These are phyloP conservation scores for Steccherinum ochraceum DNA, from an alignment of 768 basidiomycete genomes.

Conservation along the genomic window DNA sequence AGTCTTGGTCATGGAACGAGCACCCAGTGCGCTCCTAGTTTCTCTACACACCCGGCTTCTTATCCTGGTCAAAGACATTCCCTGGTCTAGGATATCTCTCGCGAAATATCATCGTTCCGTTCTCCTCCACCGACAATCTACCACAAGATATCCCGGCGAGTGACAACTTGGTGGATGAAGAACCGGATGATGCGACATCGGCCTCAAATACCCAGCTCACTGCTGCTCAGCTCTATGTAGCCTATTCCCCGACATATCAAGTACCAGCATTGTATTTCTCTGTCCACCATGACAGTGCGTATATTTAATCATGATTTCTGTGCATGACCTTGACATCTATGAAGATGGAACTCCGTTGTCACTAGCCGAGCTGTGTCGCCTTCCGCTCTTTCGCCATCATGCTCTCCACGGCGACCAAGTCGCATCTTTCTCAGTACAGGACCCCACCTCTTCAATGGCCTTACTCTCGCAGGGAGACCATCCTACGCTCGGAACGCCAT, in stretches of 20 bases:
- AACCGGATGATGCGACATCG: too few relatives aligned
- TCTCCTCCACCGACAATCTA: slow-evolving; percentile 10
- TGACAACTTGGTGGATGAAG: slow-evolving; percentile 5
- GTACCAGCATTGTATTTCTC: slow-evolving; percentile 85
- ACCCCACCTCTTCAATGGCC: slow-evolving; percentile 53
- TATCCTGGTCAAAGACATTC: slow-evolving; percentile 16
- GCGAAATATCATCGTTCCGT: slow-evolving; percentile 13
- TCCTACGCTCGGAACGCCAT: slow-evolving; percentile 63
- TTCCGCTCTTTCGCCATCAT: slow-evolving; percentile 51
- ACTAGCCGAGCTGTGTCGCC: slow-evolving; percentile 48
- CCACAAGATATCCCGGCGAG: too few relatives aligned
- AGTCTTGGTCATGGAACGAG: slow-evolving; percentile 64
- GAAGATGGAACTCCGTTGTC: slow-evolving; percentile 61
- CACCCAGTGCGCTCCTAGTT: slow-evolving; percentile 40
- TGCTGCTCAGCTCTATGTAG: slow-evolving; percentile 57
- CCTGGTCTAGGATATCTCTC: slow-evolving; percentile 25
- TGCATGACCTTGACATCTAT: slow-evolving; percentile 12
- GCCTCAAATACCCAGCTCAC: slow-evolving; percentile 26
- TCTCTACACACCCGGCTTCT: slow-evolving; percentile 2
- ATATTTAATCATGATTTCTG: slow-evolving; percentile 4
- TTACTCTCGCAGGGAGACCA: slow-evolving; percentile 85
- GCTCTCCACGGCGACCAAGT: slow-evolving; percentile 36
- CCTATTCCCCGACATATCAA: slow-evolving; percentile 71
- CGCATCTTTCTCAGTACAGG: slow-evolving; percentile 50
- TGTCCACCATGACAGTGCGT: slow-evolving; percentile 63